These are phyloP conservation scores for Rubus parviflorus DNA, from an alignment of 306 rosid genomes.

Conservation along the genomic window DNA sequence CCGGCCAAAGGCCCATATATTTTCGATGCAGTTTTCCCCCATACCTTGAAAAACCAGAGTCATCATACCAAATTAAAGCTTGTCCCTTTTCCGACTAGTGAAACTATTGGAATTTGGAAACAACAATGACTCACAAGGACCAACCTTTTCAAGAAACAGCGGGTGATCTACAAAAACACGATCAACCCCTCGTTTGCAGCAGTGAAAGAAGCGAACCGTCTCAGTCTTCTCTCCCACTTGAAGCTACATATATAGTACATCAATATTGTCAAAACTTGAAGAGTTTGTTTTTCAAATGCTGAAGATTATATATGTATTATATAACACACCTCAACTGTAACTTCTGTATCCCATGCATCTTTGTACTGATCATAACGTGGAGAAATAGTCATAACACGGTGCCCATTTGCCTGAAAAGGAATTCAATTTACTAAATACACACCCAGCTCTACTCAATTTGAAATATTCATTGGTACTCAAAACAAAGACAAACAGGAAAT, in stretches of 20 bases:
- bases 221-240: slow-evolving; percentile 53
- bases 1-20: slow-evolving; percentile 66
- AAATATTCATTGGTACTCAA: too few species aligned
- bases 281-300: not conserved
- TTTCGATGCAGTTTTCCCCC: slow-evolving; percentile 77
- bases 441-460: not conserved
- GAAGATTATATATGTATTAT: not conserved
- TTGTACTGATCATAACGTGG: slow-evolving; percentile 85
- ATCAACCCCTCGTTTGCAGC: slow-evolving; percentile 80
- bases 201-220: slow-evolving; percentile 67
- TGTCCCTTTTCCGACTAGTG: not conserved
- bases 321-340: slow-evolving; percentile 45
- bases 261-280: not conserved
- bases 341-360: slow-evolving; percentile 81
- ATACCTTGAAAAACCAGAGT: slow-evolving; percentile 48
- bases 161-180: slow-evolving; percentile 82
- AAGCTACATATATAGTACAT: slow-evolving; percentile 36
- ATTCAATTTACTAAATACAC: slow-evolving; percentile 17
- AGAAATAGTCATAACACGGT: slow-evolving; percentile 68
- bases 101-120: not conserved
- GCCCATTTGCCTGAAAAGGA: slow-evolving; percentile 64
- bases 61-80: slow-evolving; percentile 3
- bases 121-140: slow-evolving; percentile 13
- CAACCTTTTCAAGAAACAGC: slow-evolving; percentile 64
- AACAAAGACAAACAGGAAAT: too few species aligned